Conservation (phyloP, 2,329 filamentous ascomycete genomes). For the Cercospora sp. region DNA sequence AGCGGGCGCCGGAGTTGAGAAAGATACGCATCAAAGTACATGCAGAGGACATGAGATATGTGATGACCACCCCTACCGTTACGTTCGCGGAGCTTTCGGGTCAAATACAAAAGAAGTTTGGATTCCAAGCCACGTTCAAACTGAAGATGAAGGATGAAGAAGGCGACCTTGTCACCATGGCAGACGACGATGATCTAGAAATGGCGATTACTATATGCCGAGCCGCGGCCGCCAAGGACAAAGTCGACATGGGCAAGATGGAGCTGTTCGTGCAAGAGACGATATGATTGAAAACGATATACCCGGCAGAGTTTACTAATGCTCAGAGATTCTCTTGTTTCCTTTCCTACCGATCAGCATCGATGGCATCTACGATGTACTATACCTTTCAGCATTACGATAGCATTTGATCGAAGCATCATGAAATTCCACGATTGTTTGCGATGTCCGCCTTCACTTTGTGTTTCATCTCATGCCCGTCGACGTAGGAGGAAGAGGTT, state of each 20-base stretch:
- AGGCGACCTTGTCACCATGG: conserved; percentile 95
- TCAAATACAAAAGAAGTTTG: conserved; percentile 84
- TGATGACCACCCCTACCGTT: conserved; percentile 74
- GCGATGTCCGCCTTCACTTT: neutral
- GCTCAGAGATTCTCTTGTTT: neutral
- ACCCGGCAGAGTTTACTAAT: neutral
- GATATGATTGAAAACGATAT: conserved; percentile 11
- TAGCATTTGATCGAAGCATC: neutral
- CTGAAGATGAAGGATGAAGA: conserved; percentile 87
- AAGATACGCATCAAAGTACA: conserved; percentile 91
- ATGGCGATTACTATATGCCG: conserved; percentile 73
- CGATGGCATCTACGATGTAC: conserved; percentile 4
- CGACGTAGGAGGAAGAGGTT: neutral
- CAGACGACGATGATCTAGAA: conserved; percentile 92
- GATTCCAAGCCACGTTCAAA: conserved; percentile 71
- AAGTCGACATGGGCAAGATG: conserved; percentile 84
- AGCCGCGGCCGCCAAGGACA: conserved; percentile 64
- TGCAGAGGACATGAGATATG: conserved; percentile 84
- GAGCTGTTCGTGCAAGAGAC: conserved; percentile 62
- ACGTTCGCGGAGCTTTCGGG: conserved; percentile 76
- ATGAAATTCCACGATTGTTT: neutral
- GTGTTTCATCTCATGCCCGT: neutral
- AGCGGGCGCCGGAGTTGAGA: conserved; percentile 61
- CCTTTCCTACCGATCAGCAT: conserved; percentile 1
- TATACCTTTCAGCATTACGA: neutral